Percentiles rank a stretch among this genome's conserved stretches.
Conservation (phyloP, 352 stramenopile species). For the Thraustotheca clavata region DNA sequence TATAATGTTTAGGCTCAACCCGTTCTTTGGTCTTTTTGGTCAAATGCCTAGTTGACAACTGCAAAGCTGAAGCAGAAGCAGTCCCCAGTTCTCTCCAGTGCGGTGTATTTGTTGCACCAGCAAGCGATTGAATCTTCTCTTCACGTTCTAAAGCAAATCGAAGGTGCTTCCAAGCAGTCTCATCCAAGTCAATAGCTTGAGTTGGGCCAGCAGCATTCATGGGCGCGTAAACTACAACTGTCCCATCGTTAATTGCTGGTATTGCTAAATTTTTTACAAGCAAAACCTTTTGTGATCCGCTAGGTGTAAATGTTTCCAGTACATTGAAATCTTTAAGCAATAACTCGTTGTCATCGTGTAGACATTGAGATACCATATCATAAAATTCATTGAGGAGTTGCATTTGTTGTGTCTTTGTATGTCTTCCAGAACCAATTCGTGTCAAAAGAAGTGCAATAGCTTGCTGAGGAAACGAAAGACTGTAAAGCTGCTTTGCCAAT, state of each 20-base stretch:
- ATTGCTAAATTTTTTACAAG: constrained; percentile 66
- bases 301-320: neutral
- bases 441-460: constrained; percentile 82
- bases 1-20: constrained; percentile 50
- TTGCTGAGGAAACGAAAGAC: constrained; percentile 62
- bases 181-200: constrained; percentile 50
- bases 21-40: no score
- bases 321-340: constrained; percentile 6
- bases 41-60: constrained; percentile 43
- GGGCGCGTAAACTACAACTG: constrained; percentile 70
- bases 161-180: constrained; percentile 52
- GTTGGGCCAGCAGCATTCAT: constrained; percentile 64
- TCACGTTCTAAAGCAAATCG: constrained; percentile 49
- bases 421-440: constrained; percentile 70
- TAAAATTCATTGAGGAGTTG: constrained; percentile 74
- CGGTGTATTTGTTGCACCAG: constrained; percentile 18
- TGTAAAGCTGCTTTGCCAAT: constrained; percentile 70
- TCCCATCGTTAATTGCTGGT: constrained; percentile 74
- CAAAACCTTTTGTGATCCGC: constrained; percentile 37
- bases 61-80: constrained; percentile 3
- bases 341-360: neutral
- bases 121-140: constrained; percentile 51
- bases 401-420: constrained; percentile 76
- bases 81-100: constrained; percentile 3
- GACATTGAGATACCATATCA: constrained; percentile 18